Base-by-base conservation (phyloP, 768 basidiomycete species). In the Suillus bovinus region DNA sequence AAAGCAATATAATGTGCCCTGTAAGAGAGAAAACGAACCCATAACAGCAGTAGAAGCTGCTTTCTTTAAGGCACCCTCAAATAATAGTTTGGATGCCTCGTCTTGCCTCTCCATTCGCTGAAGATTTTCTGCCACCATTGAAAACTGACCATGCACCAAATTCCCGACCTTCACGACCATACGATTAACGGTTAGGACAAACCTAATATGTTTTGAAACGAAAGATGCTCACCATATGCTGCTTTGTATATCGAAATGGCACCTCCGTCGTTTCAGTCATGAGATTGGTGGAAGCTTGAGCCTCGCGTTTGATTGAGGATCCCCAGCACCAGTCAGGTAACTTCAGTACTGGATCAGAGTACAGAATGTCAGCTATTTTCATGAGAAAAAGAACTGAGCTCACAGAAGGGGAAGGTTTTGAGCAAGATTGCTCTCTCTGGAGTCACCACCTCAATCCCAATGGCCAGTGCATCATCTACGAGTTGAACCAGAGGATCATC, bases 71-170 rank as follows among this genome's bases (percentile, higher is more conserved):
- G 65, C 63, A 11, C 2, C 8, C 8, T 62, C 49, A 11, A 67
- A 66, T 11, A 57, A 42, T 1, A 46, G 4, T 1, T 50, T 63
- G 1, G 47, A n/a, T 10, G 60, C 14, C 3, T 44, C 49, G 5
- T 67, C 68, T 6, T 60, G 29, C 27, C 52, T 24, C n/a, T 66
- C 44, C 65, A 69, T 69, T 1, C 66, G 65, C 17, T 31, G 38
- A 17, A 69, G 49, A 36, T 61, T 63, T 1, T 69, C 56, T 5
- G 58, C 36, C 20, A 67, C 63, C 68, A 69, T 67, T 0, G 59
- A 60, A 16, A 14, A n/a, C 29, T 13, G 62, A 16, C 5, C 16
- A 5, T 14, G 17, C 14, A 22, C 13, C 16, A 17, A 59, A 17
- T 24, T 20, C 14, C 34, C 20, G 11, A 8, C 22, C 54, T 55